These are phyloP conservation scores for Leishmania arabica DNA, from an alignment of 208 protist species.

Conservation along the genomic window DNA sequence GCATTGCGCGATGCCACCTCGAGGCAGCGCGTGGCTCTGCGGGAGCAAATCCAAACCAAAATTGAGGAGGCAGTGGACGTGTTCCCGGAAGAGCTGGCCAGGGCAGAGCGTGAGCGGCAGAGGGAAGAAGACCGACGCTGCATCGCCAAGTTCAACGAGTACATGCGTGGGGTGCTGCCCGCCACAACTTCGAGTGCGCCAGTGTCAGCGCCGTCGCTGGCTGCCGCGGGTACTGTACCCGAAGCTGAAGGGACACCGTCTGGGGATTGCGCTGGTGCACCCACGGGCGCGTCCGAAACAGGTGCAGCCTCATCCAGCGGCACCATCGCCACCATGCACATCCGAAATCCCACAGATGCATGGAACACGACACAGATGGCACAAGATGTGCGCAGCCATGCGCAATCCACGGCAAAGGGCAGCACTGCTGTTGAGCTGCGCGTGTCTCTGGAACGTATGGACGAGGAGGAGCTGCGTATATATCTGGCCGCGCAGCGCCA, in stretches of 20 bases:
- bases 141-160: constrained; percentile 84
- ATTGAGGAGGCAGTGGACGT: constrained; percentile 74
- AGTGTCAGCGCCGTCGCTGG: neutral
- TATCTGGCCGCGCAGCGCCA: constrained; percentile 85
- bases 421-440: constrained; percentile 40
- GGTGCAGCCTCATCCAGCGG: neutral
- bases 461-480: constrained; percentile 92
- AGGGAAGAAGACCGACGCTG: constrained; percentile 72
- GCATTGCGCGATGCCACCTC: constrained; percentile 83
- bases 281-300: neutral
- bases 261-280: neutral
- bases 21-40: constrained; percentile 49
- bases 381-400: constrained; percentile 49
- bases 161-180: constrained; percentile 76
- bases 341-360: constrained; percentile 80
- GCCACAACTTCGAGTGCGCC: constrained; percentile 7
- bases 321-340: constrained; percentile 61
- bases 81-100: constrained; percentile 79
- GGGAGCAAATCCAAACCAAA: constrained; percentile 84
- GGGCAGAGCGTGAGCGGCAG: constrained; percentile 57
- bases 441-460: constrained; percentile 49
- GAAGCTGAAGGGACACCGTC: constrained; percentile 1
- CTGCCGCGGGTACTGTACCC: neutral
- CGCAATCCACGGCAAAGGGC: constrained; percentile 29
- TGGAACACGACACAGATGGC: constrained; percentile 74